Conservation (phyloP, 805 yeast species). For the Yueomyces sp. region DNA sequence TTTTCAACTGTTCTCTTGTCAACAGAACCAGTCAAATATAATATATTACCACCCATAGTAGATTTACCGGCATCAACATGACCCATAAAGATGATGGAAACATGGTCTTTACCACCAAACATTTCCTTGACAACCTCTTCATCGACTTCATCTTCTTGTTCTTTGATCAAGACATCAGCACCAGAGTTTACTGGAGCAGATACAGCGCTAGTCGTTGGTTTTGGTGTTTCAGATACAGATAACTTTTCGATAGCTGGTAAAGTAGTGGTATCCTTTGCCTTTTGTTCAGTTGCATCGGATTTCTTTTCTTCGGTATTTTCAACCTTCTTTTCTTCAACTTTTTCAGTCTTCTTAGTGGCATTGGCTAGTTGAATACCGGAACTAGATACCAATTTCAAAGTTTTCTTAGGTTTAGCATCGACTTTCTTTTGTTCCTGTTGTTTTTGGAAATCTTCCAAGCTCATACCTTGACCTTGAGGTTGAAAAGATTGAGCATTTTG, state of each 20-base stretch:
- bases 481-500: constrained; percentile 11
- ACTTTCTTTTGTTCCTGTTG: constrained; percentile 23
- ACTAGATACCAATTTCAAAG: constrained; percentile 52
- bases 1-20: constrained; percentile 98
- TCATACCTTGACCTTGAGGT: constrained; percentile 39
- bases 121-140: constrained; percentile 79
- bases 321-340: constrained; percentile 20
- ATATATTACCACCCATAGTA: constrained; percentile 97
- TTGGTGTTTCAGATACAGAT: constrained; percentile 19
- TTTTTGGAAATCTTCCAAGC: constrained; percentile 63
- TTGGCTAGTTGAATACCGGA: constrained; percentile 52
- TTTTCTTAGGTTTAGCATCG: constrained; percentile 47
- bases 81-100: constrained; percentile 96
- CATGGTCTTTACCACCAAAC: constrained; percentile 96
- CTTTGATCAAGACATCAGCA: constrained; percentile 45
- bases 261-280: constrained; percentile 8
- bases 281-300: constrained; percentile 10
- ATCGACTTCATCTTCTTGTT: constrained; percentile 73
- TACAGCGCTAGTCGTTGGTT: constrained; percentile 28
- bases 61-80: constrained; percentile 99
- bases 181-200: constrained; percentile 15
- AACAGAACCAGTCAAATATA: constrained; percentile 89
- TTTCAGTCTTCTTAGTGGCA: constrained; percentile 29
- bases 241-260: constrained; percentile 21
- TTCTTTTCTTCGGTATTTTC: constrained; percentile 14